Percentiles rank a stretch among this genome's conserved stretches.
Conservation (phyloP, 2,329 filamentous ascomycete genomes). For the Xylariales sp. region DNA sequence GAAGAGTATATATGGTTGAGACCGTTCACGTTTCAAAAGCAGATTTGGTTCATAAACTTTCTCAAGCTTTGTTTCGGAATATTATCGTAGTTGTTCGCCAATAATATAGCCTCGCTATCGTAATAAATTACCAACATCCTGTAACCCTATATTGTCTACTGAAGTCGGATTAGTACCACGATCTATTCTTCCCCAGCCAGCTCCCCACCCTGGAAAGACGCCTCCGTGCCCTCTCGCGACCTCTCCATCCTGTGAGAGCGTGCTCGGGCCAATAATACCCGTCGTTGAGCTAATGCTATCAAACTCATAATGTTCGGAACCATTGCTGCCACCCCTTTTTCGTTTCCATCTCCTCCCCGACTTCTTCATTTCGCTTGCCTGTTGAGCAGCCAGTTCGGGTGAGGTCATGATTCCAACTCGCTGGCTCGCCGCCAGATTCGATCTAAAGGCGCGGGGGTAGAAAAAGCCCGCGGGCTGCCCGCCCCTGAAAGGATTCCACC, state of each 20-base stretch:
- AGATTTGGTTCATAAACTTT: background rate
- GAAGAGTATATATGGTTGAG: no score
- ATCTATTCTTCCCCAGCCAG: slow-evolving; percentile 34
- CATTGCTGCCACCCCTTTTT: slow-evolving; percentile 6
- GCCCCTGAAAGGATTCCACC: slow-evolving; percentile 44
- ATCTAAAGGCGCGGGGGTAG: slow-evolving; percentile 30
- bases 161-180: slow-evolving; percentile 20
- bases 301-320: slow-evolving; percentile 10
- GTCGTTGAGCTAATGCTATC: slow-evolving; percentile 21
- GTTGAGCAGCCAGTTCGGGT: slow-evolving; percentile 29
- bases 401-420: slow-evolving; percentile 39
- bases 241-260: slow-evolving; percentile 3
- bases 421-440: slow-evolving; percentile 19
- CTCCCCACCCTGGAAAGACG: slow-evolving; percentile 31
- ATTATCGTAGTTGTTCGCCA: no score
- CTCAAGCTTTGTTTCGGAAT: no score
- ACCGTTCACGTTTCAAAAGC: no score
- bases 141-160: slow-evolving; percentile 29
- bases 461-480: slow-evolving; percentile 47
- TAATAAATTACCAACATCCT: slow-evolving; percentile 32
- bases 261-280: slow-evolving; percentile 12
- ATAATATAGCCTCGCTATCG: slow-evolving; percentile 13
- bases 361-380: slow-evolving; percentile 13
- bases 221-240: slow-evolving; percentile 10
- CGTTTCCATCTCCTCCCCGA: slow-evolving; percentile 15